Evolutionary conservation across 2,329 filamentous ascomycete species (phyloP).

Genomic region (Byssothecium circinans): DNA sequence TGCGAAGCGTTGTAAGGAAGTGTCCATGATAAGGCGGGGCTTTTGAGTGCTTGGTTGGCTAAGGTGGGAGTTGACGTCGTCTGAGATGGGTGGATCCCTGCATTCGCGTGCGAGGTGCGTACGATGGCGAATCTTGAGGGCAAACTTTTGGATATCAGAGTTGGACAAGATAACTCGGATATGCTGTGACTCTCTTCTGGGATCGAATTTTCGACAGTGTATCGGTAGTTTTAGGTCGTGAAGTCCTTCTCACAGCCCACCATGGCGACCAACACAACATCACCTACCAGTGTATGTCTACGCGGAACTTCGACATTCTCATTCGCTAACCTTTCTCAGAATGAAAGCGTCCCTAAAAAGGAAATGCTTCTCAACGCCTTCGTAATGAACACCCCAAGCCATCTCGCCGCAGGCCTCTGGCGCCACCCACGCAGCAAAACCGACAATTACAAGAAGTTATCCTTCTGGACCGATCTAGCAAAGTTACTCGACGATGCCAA

Average conservation of each 20-base stretch:
- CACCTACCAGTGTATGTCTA: neutral
- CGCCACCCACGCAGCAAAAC: conserved; percentile 3
- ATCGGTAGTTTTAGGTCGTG: neutral
- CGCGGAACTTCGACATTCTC: no score
- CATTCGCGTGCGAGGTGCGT: conserved; percentile 5
- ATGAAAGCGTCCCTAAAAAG: conserved; percentile 16
- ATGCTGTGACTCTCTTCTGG: no score
- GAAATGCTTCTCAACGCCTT: conserved; percentile 17
- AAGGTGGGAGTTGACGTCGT: neutral
- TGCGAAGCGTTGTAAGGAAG: conserved; percentile 3
- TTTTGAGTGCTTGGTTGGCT: conserved; percentile 3
- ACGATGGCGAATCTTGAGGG: conserved; percentile 1
- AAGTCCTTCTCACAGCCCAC: neutral
- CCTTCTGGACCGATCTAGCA: conserved; percentile 36
- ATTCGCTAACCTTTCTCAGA: no score
- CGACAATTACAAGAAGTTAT: conserved; percentile 5
- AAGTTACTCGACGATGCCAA: conserved; percentile 43
- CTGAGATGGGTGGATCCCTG: neutral
- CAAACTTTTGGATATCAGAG: neutral
- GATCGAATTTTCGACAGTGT: neutral
- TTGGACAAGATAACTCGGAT: no score
- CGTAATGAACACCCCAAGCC: conserved; percentile 36
- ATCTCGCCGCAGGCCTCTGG: conserved; percentile 50
- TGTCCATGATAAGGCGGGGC: neutral
- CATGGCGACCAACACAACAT: neutral